These are phyloP conservation scores for Pseudogymnoascus sp. DNA, from an alignment of 2,329 filamentous ascomycete species.

Conservation along the genomic window DNA sequence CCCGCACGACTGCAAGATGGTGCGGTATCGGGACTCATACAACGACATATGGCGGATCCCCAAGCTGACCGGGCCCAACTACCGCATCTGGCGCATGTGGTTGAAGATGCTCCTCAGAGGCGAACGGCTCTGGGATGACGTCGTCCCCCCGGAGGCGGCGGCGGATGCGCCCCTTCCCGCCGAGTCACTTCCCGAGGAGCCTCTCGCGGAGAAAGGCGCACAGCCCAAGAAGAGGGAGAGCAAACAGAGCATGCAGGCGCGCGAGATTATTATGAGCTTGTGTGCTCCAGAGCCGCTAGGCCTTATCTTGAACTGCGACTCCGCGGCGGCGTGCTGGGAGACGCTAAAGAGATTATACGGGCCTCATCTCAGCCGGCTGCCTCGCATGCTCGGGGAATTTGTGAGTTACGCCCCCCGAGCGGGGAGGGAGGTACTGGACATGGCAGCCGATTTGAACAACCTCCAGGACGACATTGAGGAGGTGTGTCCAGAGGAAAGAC, in stretches of 20 bases:
- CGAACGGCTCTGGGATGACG: neutral
- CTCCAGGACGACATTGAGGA: neutral
- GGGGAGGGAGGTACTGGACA: neutral
- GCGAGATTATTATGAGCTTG: neutral
- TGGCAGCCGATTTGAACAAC: neutral
- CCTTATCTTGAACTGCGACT: neutral
- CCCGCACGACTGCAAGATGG: neutral
- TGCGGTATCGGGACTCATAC: neutral
- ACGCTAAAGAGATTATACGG: neutral
- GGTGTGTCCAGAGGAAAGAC: neutral
- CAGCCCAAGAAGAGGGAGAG: neutral
- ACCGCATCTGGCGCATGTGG: neutral
- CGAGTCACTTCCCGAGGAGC: neutral
- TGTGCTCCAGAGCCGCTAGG: neutral
- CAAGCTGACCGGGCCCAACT: neutral
- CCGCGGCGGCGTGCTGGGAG: neutral
- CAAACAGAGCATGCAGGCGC: neutral
- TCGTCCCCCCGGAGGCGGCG: neutral
- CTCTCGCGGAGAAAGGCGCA: neutral
- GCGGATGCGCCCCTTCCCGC: neutral
- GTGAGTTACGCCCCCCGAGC: neutral
- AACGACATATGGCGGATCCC: neutral
- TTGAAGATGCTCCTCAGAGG: neutral
- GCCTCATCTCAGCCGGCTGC: neutral
- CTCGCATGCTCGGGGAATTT: neutral